Evolutionary conservation across 2,329 filamentous ascomycete species (phyloP), one percentile per base, ranked within the genome.

Genomic region (Phaeosphaeria sp.): DNA sequence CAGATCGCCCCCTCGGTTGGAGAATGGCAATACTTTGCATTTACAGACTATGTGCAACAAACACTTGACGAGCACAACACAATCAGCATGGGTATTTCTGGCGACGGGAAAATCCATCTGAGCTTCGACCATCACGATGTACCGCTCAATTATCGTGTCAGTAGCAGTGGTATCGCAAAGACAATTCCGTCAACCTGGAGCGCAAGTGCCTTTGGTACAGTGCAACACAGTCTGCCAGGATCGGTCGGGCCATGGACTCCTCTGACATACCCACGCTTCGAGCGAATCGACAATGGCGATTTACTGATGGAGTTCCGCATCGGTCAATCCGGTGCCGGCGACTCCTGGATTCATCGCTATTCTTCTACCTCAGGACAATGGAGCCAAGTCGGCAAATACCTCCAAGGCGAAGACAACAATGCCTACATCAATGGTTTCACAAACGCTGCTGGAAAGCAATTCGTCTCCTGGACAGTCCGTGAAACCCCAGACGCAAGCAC

Each of bases 51-150:
- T 48, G 72, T 79, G 17, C 82, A 85, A 64, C 81, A 76, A 13
- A 79, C 77, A 1, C 78, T 84, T 44, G 83, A 84, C 56, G 82
- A 82, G 3, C 83, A 84, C 65, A 84, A 85, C 57, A 84, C 82
- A 3, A 80, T 84, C 46, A 82, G 82, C 66, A 76, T 84, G 60
- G 83, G 82, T 2, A 80, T 84, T 44, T 83, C 78, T 45, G 81
- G 79, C 1, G 82, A 84, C 57, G 82, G 82, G 45, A 83, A 80
- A n/a, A 83, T 85, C 22, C 83, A 84, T 57, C 67, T 85, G 3
- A 81, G 80, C 7, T 84, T 83, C 60, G 82, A 85, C 53, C 83
- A 84, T 59, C 82, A 84, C 56, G 73, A 76, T 36, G 72, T 75
- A 1, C 72, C 72, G 2, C 67, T 76, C 48, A 76, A 76, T 47